Percentiles rank a stretch among this genome's conserved stretches.
Evolutionary conservation across 2,329 filamentous ascomycete genomes (phyloP).

Genomic region (Aspergillus novoparasiticus): DNA sequence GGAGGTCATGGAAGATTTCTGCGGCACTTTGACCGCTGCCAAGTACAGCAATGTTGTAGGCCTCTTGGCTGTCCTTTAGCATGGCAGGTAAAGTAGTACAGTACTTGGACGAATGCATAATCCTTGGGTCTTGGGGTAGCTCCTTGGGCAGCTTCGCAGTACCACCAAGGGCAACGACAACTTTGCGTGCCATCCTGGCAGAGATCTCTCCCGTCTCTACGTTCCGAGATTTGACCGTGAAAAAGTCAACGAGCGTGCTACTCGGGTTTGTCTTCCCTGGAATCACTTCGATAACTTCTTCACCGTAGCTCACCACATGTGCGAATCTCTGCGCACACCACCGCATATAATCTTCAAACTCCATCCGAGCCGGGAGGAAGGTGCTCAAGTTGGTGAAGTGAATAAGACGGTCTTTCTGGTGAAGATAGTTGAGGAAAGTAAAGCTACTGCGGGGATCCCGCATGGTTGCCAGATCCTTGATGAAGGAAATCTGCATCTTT

Average conservation of each 20-base stretch:
- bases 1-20: slow-evolving; percentile 91
- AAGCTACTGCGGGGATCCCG: slow-evolving; percentile 87
- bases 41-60: slow-evolving; percentile 78
- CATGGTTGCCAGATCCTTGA: slow-evolving; percentile 92
- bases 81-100: slow-evolving; percentile 49
- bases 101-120: slow-evolving; percentile 90
- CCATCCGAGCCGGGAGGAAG: slow-evolving; percentile 80
- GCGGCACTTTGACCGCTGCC: slow-evolving; percentile 91
- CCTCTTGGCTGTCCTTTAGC: slow-evolving; percentile 40
- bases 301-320: slow-evolving; percentile 71
- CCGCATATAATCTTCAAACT: slow-evolving; percentile 93
- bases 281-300: slow-evolving; percentile 73
- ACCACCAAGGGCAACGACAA: slow-evolving; percentile 68
- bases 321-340: slow-evolving; percentile 87
- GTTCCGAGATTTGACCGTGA: slow-evolving; percentile 69
- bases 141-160: slow-evolving; percentile 70
- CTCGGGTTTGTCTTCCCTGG: slow-evolving; percentile 56
- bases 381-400: slow-evolving; percentile 90
- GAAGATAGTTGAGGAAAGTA: slow-evolving; percentile 94
- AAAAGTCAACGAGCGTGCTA: slow-evolving; percentile 61
- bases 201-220: slow-evolving; percentile 47
- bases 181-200: slow-evolving; percentile 49
- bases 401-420: slow-evolving; percentile 76
- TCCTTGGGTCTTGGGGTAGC: slow-evolving; percentile 68
- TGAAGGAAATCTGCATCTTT: slow-evolving; percentile 96